Evolutionary conservation across 202 grass and related monocot genomes (phyloP).

Genomic region (Panicum hallii): DNA sequence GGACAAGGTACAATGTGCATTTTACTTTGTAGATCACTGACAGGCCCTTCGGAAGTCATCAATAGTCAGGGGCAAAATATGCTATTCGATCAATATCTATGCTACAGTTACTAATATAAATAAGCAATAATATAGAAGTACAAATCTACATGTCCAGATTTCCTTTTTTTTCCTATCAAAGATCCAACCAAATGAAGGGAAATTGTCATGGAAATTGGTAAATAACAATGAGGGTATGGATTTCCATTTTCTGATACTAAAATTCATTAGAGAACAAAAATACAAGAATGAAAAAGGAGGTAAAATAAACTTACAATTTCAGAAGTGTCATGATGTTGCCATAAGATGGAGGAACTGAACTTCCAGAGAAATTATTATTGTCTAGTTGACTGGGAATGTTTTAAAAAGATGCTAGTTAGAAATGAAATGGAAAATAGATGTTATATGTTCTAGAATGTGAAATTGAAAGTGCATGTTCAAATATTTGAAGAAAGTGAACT

Average conservation of each 20-base stretch:
- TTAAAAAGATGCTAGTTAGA: constrained; percentile 34
- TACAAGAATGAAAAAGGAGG: constrained; percentile 17
- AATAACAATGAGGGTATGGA: not conserved
- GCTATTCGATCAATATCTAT: not conserved
- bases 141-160: not conserved
- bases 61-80: not conserved
- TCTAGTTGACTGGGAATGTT: constrained; percentile 75
- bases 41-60: not conserved
- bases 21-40: not conserved
- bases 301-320: constrained; percentile 78
- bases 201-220: not conserved
- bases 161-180: not conserved
- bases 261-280: constrained; percentile 17
- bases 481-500: constrained; percentile 28
- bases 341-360: constrained; percentile 79
- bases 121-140: not conserved
- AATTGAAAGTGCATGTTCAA: constrained; percentile 21
- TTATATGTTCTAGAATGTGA: not conserved
- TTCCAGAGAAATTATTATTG: constrained; percentile 95
- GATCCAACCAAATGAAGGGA: not conserved
- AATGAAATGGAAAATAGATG: not conserved
- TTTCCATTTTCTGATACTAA: not conserved
- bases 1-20: not conserved
- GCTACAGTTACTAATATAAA: not conserved
- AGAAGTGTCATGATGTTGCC: constrained; percentile 84